phyloP scores from a whole-genome alignment of 768 basidiomycete species.

The Baorangia bicolor region DNA sequence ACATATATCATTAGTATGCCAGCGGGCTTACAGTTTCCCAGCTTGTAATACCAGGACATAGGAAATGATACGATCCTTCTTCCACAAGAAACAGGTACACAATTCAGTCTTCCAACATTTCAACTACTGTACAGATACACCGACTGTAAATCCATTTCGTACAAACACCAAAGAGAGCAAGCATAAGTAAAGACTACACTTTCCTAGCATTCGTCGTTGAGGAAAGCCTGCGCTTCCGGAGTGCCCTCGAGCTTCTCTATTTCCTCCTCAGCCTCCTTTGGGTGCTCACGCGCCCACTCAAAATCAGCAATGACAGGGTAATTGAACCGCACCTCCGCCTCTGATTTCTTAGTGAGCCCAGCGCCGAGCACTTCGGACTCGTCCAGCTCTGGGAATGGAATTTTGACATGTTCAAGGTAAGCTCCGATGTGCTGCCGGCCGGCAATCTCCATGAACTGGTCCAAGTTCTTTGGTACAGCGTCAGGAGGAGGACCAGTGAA shows the following conservation, averaged over 20 bases:
- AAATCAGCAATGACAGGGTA: conserved; percentile 6
- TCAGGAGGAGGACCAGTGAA: background rate
- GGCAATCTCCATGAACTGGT: background rate
- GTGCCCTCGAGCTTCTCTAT: background rate
- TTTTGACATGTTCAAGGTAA: background rate
- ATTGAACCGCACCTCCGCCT: background rate
- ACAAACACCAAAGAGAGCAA: background rate
- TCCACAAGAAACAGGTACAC: too few species aligned
- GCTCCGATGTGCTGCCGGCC: background rate
- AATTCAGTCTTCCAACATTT: background rate
- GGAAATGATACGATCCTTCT: too few species aligned
- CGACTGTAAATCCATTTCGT: background rate
- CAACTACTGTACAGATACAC: background rate
- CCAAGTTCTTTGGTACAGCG: background rate
- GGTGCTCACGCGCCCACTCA: conserved; percentile 17
- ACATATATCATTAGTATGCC: too few species aligned
- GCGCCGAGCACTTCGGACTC: too few species aligned
- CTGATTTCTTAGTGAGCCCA: background rate
- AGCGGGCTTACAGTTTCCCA: too few species aligned
- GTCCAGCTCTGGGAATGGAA: background rate
- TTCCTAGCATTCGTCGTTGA: background rate
- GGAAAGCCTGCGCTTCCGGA: background rate
- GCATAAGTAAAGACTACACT: background rate
- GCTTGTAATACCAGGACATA: too few species aligned
- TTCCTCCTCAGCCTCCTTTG: background rate